A percentile compares a stretch with the other conserved stretches of the same genome.
These are phyloP conservation scores for Porogramme epimiltina DNA, from an alignment of 1,284 basidiomycete genomes.

Conservation along the genomic window DNA sequence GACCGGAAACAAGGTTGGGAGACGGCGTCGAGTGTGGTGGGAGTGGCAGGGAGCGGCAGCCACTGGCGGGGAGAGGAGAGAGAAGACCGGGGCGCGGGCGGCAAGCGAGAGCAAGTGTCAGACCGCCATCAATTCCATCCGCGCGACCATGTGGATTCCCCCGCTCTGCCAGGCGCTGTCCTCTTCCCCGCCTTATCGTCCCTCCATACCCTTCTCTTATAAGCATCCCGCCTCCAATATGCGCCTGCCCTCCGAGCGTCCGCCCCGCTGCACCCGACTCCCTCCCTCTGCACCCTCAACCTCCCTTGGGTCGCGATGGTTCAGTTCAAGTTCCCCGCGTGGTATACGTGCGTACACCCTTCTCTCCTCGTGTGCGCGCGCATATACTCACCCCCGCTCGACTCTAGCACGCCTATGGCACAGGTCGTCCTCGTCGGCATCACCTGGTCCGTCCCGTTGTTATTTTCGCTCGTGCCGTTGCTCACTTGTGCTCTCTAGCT, in stretches of 20 bases:
- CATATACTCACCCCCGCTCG: neutral
- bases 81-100: too few relatives aligned
- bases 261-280: too few relatives aligned
- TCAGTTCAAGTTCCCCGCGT: slow-evolving; percentile 28
- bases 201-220: slow-evolving; percentile 6
- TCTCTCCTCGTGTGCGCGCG: too few relatives aligned
- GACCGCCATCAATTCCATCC: slow-evolving; percentile 14
- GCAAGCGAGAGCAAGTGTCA: neutral
- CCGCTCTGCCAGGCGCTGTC: neutral
- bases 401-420: slow-evolving; percentile 37
- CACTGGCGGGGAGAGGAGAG: neutral
- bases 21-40: slow-evolving; percentile 1
- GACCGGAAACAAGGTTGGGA: slow-evolving; percentile 1
- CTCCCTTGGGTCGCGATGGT: slow-evolving; percentile 19
- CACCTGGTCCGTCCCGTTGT: slow-evolving; percentile 41
- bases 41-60: neutral
- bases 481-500: too few relatives aligned
- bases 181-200: slow-evolving; percentile 21
- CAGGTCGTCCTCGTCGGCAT: slow-evolving; percentile 46
- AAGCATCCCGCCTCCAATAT: too few relatives aligned
- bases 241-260: slow-evolving; percentile 9
- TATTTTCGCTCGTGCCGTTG: too few relatives aligned
- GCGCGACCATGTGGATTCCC: slow-evolving; percentile 16
- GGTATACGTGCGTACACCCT: slow-evolving; percentile 32
- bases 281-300: slow-evolving; percentile 1